A percentile compares a stretch with the other conserved stretches of the same genome.
Conservation (phyloP, 1,139 yeast species). For the Sugiyamaella sp. region DNA sequence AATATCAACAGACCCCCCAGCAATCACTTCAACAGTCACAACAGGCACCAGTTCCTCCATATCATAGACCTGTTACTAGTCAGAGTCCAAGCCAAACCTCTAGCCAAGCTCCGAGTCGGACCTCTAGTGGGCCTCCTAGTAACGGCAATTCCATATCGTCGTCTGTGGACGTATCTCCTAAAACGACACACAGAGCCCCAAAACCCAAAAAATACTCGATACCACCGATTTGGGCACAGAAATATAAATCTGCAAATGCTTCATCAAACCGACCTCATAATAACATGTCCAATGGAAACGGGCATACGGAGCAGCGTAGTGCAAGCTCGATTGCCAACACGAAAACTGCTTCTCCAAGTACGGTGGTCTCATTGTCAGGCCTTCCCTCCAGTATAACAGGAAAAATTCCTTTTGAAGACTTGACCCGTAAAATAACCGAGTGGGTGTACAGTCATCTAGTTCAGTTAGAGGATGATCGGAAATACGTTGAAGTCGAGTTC, state of each 20-base stretch:
- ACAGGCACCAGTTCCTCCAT: not conserved
- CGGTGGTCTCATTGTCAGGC: constrained; percentile 24
- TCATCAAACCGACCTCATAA: not conserved
- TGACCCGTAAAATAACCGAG: constrained; percentile 78
- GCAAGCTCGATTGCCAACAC: not conserved
- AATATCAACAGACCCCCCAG: constrained; percentile 1
- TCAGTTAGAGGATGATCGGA: constrained; percentile 62
- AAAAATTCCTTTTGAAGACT: constrained; percentile 77
- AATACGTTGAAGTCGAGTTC: constrained; percentile 75
- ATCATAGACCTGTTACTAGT: not conserved
- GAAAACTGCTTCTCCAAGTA: not conserved
- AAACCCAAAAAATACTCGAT: constrained; percentile 61
- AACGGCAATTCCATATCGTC: constrained; percentile 1
- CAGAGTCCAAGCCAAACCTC: constrained; percentile 5
- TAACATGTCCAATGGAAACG: constrained; percentile 6
- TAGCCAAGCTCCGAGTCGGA: not conserved
- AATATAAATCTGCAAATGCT: constrained; percentile 54
- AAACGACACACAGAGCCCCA: constrained; percentile 4
- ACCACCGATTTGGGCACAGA: constrained; percentile 86
- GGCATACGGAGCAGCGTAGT: not conserved
- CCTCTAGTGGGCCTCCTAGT: not conserved
- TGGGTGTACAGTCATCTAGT: constrained; percentile 86
- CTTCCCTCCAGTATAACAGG: constrained; percentile 60
- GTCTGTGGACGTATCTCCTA: constrained; percentile 14
- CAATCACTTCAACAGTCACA: not conserved